Base-by-base conservation (phyloP, 352 stramenopile genomes). In the Globisporangium rhizosaccharum region DNA sequence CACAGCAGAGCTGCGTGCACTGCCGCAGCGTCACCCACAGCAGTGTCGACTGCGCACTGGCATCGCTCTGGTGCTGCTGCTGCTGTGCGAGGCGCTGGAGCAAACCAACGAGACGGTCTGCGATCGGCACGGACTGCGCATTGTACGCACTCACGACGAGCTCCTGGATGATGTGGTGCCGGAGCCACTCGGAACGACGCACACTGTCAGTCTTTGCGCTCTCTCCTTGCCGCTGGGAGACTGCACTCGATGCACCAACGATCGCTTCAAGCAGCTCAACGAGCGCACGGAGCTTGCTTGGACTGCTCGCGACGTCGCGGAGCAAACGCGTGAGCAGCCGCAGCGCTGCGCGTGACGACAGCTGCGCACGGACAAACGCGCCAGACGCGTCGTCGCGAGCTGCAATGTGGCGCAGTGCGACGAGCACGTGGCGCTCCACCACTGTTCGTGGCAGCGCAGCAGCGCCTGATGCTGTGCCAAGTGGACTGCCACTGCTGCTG, bases 1-100 rank as follows among this genome's bases (percentile, higher is more conserved):
- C 76, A 47, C 76, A 89, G 49, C 79, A 89, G 28, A 75, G 61
- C 41, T 65, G 76, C 2, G 79, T 87, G 44, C 81, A 91, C 41
- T 82, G 70, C 33, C 79, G 66, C 25, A 91, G 36, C 45, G 87
- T 55, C 33, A 67, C 55, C 81, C 79, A 90, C 26, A 88, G 53
- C 20, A 76, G 33, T 33, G 61, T 54, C 10, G 51, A 49, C 51
- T 60, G 62, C 3, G 46, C 49, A 18, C 48, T 59, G n/a, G 58
- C 60, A 46, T 26, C 26, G n/a, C 53, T 18, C 20, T 2, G 18
- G 36, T 20, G 48, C 23, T 44, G 42, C 15, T 28, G 44, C 47
- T 44, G 10, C n/a, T 39, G 39, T 1, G 59, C 63, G 15, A 87
- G 68, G 3, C 55, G 67, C 15, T 82, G 70, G 25, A 86, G 39